Evolutionary conservation across 2,329 filamentous ascomycete species (phyloP).

Genomic region (Orbilia brochopaga): DNA sequence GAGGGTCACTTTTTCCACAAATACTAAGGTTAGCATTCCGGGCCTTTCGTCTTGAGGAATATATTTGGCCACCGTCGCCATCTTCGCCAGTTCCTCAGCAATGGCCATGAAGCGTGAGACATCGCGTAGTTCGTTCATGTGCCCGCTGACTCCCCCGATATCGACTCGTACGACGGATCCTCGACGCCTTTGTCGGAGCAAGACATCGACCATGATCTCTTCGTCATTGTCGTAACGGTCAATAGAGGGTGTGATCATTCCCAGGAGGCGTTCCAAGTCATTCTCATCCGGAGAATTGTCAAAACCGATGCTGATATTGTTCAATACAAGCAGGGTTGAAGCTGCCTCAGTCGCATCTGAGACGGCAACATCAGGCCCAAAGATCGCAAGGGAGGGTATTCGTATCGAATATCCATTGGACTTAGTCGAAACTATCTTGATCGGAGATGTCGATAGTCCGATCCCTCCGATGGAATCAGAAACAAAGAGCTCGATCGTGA

Average conservation of each 20-base stretch:
- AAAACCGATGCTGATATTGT: conserved; percentile 74
- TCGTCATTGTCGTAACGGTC: conserved; percentile 87
- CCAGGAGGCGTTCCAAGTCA: conserved; percentile 81
- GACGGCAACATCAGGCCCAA: conserved; percentile 65
- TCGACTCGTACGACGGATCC: conserved; percentile 78
- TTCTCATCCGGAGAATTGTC: conserved; percentile 73
- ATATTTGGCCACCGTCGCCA: conserved; percentile 91
- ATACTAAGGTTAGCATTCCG: conserved; percentile 76
- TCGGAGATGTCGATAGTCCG: conserved; percentile 80
- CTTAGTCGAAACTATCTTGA: conserved; percentile 67
- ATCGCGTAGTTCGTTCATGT: conserved; percentile 69
- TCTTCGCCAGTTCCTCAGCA: conserved; percentile 76
- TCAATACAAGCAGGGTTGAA: conserved; percentile 69
- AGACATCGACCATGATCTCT: conserved; percentile 91
- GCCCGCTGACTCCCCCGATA: conserved; percentile 69
- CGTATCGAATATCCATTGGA: conserved; percentile 73
- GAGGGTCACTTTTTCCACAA: conserved; percentile 69
- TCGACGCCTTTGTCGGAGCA: conserved; percentile 83
- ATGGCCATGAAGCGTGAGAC: conserved; percentile 73
- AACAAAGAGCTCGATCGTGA: conserved; percentile 77
- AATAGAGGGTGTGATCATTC: conserved; percentile 87
- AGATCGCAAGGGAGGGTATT: conserved; percentile 76
- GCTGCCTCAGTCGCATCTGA: conserved; percentile 63
- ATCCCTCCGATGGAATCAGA: conserved; percentile 75
- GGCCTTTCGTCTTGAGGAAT: conserved; percentile 93